Conservation (phyloP, 164 flowering plant genomes). For the Aristolochia californica region DNA sequence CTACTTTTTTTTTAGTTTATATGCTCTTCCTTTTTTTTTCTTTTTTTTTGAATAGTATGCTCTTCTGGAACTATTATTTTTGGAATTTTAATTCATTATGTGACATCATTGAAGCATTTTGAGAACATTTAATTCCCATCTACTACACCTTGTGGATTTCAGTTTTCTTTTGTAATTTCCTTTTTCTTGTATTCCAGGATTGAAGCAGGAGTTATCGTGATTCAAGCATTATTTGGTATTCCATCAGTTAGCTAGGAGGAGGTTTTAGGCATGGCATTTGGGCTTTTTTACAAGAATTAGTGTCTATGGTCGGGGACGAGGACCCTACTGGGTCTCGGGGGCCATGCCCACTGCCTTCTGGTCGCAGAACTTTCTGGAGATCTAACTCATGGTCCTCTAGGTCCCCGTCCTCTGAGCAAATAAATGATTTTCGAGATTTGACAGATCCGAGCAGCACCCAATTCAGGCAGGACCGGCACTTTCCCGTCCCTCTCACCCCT, state of each 20-base stretch:
- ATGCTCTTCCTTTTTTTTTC: too few species aligned
- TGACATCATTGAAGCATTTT: too few species aligned
- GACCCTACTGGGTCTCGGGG: slow-evolving; percentile 30
- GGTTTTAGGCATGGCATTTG: neutral
- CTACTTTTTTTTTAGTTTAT: too few species aligned
- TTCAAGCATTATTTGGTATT: neutral
- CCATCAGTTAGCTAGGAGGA: neutral
- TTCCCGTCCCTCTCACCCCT: slow-evolving; percentile 66
- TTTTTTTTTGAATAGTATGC: too few species aligned
- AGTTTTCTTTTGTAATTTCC: too few species aligned
- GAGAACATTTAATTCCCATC: too few species aligned
- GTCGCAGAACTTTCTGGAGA: slow-evolving; percentile 53
- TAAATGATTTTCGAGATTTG: slow-evolving; percentile 27
- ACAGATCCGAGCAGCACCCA: slow-evolving; percentile 17
- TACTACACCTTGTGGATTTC: too few species aligned
- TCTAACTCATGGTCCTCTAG: slow-evolving; percentile 85
- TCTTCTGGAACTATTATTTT: too few species aligned
- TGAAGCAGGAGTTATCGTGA: too few species aligned
- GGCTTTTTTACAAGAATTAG: neutral
- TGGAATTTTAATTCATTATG: too few species aligned
- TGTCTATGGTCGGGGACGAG: slow-evolving; percentile 52
- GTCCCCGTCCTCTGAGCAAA: slow-evolving; percentile 22
- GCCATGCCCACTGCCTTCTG: slow-evolving; percentile 26
- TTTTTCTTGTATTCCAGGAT: too few species aligned
- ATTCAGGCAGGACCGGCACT: slow-evolving; percentile 19